phyloP scores from a whole-genome alignment of 805 yeast genomes.

The Candida quercuum region DNA sequence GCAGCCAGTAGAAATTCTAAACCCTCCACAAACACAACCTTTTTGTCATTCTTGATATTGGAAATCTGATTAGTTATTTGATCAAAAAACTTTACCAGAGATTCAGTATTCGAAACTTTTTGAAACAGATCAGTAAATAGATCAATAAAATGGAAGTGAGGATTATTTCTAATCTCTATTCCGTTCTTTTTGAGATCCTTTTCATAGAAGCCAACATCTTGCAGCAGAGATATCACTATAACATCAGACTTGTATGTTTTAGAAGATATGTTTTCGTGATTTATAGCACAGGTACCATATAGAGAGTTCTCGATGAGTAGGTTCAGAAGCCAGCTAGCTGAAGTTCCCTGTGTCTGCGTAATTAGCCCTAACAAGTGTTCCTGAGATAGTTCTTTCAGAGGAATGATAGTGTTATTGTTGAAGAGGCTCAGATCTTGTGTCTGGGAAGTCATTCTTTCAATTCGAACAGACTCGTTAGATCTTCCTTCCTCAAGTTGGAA shows the following conservation, averaged over 20 bases:
- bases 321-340: slow-evolving; percentile 58
- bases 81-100: slow-evolving; percentile 12
- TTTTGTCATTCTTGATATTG: slow-evolving; percentile 6
- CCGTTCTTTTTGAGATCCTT: slow-evolving; percentile 37
- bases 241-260: slow-evolving; percentile 18
- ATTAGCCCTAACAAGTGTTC: slow-evolving; percentile 26
- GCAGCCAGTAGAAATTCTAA: slow-evolving; percentile 42
- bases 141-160: slow-evolving; percentile 37
- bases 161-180: slow-evolving; percentile 25
- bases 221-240: slow-evolving; percentile 30
- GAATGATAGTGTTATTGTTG: slow-evolving; percentile 42
- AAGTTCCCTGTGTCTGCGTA: slow-evolving; percentile 45
- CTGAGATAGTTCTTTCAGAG: slow-evolving; percentile 17
- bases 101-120: slow-evolving; percentile 24
- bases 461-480: not conserved
- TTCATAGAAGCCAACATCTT: slow-evolving; percentile 26
- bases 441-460: slow-evolving; percentile 28
- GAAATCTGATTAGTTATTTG: slow-evolving; percentile 6
- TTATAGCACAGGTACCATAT: slow-evolving; percentile 20
- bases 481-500: not conserved
- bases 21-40: slow-evolving; percentile 37
- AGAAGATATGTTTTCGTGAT: slow-evolving; percentile 12
- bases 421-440: slow-evolving; percentile 55
- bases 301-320: slow-evolving; percentile 46
- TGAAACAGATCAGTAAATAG: slow-evolving; percentile 41